Percentiles rank a stretch among this genome's conserved stretches.
phyloP scores from a whole-genome alignment of 164 flowering plant genomes.

The Tinospora cordifolia region DNA sequence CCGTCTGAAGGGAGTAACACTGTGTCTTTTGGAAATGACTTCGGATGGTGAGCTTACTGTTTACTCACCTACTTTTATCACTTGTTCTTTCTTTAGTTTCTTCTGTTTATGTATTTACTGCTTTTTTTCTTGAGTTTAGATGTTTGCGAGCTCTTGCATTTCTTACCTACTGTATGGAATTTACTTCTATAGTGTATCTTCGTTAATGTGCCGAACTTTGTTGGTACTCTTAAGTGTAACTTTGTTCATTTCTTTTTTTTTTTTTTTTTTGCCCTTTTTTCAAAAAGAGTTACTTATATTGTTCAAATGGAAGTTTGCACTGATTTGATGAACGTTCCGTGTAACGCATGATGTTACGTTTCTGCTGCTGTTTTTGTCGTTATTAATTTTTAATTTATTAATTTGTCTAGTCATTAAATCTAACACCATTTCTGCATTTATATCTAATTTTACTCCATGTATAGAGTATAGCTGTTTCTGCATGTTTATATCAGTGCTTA shows the following conservation, averaged over 20 bases:
- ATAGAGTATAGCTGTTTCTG: background rate
- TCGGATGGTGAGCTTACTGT: conserved; percentile 59
- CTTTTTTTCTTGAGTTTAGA: background rate
- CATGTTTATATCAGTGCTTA: too few relatives aligned
- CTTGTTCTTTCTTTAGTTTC: background rate
- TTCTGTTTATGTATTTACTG: background rate
- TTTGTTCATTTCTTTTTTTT: background rate
- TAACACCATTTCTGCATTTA: too few relatives aligned
- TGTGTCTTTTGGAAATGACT: conserved; percentile 61
- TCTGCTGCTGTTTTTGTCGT: too few relatives aligned
- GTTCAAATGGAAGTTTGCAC: background rate
- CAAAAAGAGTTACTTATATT: background rate
- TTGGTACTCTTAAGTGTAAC: background rate
- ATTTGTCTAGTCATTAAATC: too few relatives aligned
- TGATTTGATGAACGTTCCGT: background rate
- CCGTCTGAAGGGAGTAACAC: conserved; percentile 72
- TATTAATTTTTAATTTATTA: too few relatives aligned
- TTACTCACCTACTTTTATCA: background rate
- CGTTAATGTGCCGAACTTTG: background rate
- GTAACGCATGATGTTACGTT: background rate
- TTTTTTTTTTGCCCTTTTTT: too few relatives aligned
- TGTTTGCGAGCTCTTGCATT: background rate
- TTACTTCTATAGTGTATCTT: too few relatives aligned
- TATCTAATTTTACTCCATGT: too few relatives aligned
- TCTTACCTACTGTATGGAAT: background rate